Conservation (phyloP, 768 basidiomycete species). For the Termitomyces titanicus region DNA sequence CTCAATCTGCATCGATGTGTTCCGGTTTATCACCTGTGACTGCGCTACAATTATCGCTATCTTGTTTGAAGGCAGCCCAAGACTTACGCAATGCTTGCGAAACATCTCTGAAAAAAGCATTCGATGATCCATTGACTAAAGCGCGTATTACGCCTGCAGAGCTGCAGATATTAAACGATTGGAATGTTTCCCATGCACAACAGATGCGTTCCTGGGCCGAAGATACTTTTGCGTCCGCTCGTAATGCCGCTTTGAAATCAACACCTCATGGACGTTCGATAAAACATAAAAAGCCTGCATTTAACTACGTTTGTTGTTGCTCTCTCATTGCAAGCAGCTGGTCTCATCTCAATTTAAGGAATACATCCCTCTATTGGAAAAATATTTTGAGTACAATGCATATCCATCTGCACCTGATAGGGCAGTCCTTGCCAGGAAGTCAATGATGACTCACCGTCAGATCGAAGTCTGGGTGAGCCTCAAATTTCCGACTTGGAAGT, state of each 20-base stretch:
- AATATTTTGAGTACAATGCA: conserved; percentile 46
- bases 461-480: conserved; percentile 55
- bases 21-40: too few relatives aligned
- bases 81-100: too few relatives aligned
- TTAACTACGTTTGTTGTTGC: conserved; percentile 13
- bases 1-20: too few relatives aligned
- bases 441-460: conserved; percentile 39
- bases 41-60: too few relatives aligned
- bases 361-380: conserved; percentile 41
- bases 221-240: background rate
- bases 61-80: too few relatives aligned
- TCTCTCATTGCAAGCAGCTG: too few relatives aligned
- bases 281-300: conserved; percentile 6
- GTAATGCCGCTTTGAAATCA: too few relatives aligned
- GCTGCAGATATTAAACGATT: background rate
- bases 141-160: too few relatives aligned
- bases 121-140: too few relatives aligned
- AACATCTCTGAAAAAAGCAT: too few relatives aligned
- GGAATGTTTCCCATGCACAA: background rate
- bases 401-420: conserved; percentile 43
- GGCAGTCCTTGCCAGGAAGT: conserved; percentile 35
- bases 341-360: too few relatives aligned
- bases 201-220: conserved; percentile 4
- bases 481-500: background rate
- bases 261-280: too few relatives aligned